Conservation (phyloP, 441 rosid genomes). For the Brassica hybrid region DNA sequence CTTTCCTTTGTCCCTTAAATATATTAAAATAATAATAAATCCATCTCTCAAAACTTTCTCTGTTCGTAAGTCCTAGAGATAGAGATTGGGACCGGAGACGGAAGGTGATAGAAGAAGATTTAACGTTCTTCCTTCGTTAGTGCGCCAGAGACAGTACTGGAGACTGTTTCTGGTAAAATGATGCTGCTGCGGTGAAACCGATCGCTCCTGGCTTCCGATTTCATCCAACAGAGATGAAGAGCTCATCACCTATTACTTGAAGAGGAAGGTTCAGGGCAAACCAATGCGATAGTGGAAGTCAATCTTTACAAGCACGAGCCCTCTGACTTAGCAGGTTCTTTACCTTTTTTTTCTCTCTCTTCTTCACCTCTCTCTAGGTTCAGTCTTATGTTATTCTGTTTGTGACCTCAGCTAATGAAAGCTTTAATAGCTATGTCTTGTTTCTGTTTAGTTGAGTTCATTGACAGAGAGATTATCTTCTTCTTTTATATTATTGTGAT, state of each 20-base stretch:
- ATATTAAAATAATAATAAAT: too few relatives aligned
- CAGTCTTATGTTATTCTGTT: background rate
- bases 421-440: background rate
- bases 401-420: background rate
- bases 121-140: background rate
- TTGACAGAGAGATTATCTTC: background rate
- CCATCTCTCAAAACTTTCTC: background rate
- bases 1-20: background rate
- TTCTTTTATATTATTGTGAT: background rate
- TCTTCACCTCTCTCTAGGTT: too few relatives aligned
- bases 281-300: constrained; percentile 64
- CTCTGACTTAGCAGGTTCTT: too few relatives aligned
- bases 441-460: constrained; percentile 6
- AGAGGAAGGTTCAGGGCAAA: constrained; percentile 64
- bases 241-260: constrained; percentile 73
- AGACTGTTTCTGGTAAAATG: background rate
- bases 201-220: constrained; percentile 85
- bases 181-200: constrained; percentile 42
- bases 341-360: too few relatives aligned
- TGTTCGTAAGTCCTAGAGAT: background rate
- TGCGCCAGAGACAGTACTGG: background rate
- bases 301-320: constrained; percentile 60
- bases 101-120: background rate
- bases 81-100: background rate
- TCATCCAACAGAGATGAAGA: constrained; percentile 90